phyloP scores from a whole-genome alignment of 305 asterid species.

The Fraxinus velutina region DNA sequence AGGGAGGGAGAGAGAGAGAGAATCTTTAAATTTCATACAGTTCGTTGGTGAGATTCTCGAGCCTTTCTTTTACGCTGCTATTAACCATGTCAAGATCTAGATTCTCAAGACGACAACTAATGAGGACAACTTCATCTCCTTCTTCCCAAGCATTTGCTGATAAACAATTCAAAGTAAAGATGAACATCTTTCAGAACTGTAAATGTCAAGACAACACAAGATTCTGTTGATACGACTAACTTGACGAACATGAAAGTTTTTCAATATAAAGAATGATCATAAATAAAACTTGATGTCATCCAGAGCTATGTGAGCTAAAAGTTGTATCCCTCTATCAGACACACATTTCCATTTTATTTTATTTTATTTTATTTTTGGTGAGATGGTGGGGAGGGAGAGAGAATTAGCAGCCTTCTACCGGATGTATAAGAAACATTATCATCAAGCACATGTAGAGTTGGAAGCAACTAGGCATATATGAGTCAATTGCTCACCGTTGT shows the following conservation, averaged over 20 bases:
- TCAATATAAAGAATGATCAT: background rate
- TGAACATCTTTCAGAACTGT: background rate
- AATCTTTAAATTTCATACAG: conserved; percentile 48
- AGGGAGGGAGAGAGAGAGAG: background rate
- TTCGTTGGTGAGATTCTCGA: conserved; percentile 66
- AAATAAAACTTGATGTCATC: background rate
- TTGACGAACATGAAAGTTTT: background rate
- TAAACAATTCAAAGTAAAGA: background rate
- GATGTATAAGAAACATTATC: background rate
- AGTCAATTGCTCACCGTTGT: conserved; percentile 59
- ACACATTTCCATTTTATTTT: background rate
- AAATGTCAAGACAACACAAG: background rate
- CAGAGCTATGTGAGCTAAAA: background rate
- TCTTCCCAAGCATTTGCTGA: conserved; percentile 99
- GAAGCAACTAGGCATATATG: conserved; percentile 8
- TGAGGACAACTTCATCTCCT: conserved; percentile 89
- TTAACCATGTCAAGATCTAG: conserved; percentile 72
- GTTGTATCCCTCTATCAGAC: background rate
- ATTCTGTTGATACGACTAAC: background rate
- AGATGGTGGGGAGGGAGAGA: background rate
- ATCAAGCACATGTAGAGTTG: background rate
- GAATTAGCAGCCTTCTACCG: background rate
- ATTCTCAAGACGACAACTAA: conserved; percentile 73
- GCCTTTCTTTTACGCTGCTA: conserved; percentile 55
- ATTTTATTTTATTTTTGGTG: background rate